Percentiles rank a stretch among this genome's conserved stretches.
These are phyloP conservation scores for Geranomyces michiganensis DNA, from an alignment of 192 early-diverging fungal species.

Conservation along the genomic window DNA sequence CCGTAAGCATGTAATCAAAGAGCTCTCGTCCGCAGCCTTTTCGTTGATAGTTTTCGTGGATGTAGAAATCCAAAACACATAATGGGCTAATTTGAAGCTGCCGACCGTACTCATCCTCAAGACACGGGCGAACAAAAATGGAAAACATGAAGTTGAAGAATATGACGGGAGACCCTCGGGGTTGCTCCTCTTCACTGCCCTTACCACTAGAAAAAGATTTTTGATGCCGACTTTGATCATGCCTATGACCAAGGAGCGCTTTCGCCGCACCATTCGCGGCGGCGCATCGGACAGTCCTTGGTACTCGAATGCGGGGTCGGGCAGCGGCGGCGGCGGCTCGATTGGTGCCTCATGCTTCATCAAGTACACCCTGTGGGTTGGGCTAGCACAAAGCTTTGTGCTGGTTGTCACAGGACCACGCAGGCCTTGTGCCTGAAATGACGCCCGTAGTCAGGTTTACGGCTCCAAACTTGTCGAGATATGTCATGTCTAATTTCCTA, in stretches of 20 bases:
- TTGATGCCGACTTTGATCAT: slow-evolving; percentile 53
- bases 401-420: slow-evolving; percentile 45
- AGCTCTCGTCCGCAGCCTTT: slow-evolving; percentile 49
- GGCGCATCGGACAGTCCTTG: no score
- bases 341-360: slow-evolving; percentile 29
- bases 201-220: slow-evolving; percentile 46
- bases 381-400: slow-evolving; percentile 38
- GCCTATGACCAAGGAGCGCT: slow-evolving; percentile 35
- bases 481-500: not conserved
- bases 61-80: slow-evolving; percentile 58
- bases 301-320: not conserved
- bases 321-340: not conserved
- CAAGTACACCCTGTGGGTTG: slow-evolving; percentile 46
- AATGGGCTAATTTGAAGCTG: slow-evolving; percentile 46
- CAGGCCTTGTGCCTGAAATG: slow-evolving; percentile 46
- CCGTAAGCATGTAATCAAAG: slow-evolving; percentile 55
- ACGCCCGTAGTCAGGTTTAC: no score
- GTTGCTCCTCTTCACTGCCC: not conserved
- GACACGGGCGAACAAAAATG: not conserved
- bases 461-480: no score
- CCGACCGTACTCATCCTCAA: slow-evolving; percentile 41
- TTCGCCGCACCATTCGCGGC: no score
- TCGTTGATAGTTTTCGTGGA: slow-evolving; percentile 46
- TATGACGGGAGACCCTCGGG: not conserved
- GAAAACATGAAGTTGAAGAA: not conserved